These are phyloP conservation scores for Cercophora samala DNA, from an alignment of 495 filamentous ascomycete species.

Conservation along the genomic window DNA sequence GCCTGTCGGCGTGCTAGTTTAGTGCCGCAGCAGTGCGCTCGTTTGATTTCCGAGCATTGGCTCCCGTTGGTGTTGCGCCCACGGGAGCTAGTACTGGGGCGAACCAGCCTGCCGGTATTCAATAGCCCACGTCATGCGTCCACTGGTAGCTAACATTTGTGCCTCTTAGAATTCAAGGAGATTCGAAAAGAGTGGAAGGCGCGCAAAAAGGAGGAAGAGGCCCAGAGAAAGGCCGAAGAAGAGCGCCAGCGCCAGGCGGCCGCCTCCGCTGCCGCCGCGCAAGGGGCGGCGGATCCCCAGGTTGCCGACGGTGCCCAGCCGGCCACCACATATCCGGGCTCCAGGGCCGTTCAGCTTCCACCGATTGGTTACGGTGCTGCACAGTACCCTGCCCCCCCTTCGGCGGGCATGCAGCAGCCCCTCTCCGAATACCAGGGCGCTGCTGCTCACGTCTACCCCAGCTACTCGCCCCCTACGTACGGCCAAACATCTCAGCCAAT, in stretches of 20 bases:
- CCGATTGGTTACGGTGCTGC: conserved; percentile 78
- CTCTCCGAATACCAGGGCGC: conserved; percentile 59
- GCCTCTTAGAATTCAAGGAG: conserved; percentile 85
- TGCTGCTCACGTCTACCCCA: conserved; percentile 49
- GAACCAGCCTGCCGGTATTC: conserved; percentile 6
- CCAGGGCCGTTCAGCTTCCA: conserved; percentile 67
- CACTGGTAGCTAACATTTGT: conserved; percentile 2
- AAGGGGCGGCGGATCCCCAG: conserved; percentile 45
- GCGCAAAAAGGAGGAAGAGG: conserved; percentile 98
- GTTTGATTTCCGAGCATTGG: conserved; percentile 9
- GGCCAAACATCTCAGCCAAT: conserved; percentile 63
- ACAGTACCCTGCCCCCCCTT: conserved; percentile 65
- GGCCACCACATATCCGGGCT: conserved; percentile 58
- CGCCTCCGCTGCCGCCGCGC: conserved; percentile 52
- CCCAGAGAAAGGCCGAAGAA: conserved; percentile 82
- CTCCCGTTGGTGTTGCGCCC: conserved; percentile 18
- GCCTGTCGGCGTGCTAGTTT: conserved; percentile 20
- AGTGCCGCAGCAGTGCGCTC: conserved; percentile 14
- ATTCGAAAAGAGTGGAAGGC: conserved; percentile 99
- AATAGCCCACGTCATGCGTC: not conserved
- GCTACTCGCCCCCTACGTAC: conserved; percentile 71
- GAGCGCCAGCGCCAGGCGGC: conserved; percentile 73
- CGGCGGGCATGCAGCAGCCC: conserved; percentile 56
- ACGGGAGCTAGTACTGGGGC: conserved; percentile 20
- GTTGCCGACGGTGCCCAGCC: conserved; percentile 57